Base-by-base conservation (phyloP, 106 monocot species). In the Apostasia shenzhenica region DNA sequence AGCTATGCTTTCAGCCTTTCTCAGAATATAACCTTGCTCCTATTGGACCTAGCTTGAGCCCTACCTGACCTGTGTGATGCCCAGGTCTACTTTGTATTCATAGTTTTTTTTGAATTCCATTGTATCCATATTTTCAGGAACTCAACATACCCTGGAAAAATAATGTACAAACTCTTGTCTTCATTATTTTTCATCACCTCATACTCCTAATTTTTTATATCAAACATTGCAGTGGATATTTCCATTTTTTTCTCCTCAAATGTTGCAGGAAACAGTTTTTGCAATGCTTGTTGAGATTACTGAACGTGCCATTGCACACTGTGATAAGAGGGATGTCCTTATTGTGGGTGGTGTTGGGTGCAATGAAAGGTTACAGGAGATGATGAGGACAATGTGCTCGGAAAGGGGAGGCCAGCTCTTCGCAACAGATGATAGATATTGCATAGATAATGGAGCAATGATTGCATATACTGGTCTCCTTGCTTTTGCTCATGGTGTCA, bases 231-330 rank as follows among this genome's bases (percentile, higher is more conserved):
- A 26, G 26, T 26, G 26, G 26, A 26, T 26, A 26, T 26, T 26
- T 0, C 26, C 26, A 26, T 26, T 26, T 26, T 48, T 45, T 43
- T 48, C 48, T 12, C 5, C 48, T 48, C 48, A 48, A 14, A 48
- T 49, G 44, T 49, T 52, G 11, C 76, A 93, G 99, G 99, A 99
- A 82, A 99, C 99, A 7, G 9, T 99, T 26, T 99, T 90, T 81
- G 99, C 99, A 40, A 99, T 99, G 99, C 90, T 99, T 14, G 99
- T 99, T 49, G 99, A 93, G 70, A 99, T 99, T 64, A 99, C 93
- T 1, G 93, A 99, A 62, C 81, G 99, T 38, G 99, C 99, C 46
- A 93, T 99, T 93, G 99, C 99, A 40, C 99, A 99, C 52, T 99
- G 99, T 70, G 99, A 93, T 73, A 83, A 63, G 51, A 99, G 90